These are phyloP conservation scores for Selenicereus undatus DNA, from an alignment of 148 eudicot genomes.

Conservation along the genomic window DNA sequence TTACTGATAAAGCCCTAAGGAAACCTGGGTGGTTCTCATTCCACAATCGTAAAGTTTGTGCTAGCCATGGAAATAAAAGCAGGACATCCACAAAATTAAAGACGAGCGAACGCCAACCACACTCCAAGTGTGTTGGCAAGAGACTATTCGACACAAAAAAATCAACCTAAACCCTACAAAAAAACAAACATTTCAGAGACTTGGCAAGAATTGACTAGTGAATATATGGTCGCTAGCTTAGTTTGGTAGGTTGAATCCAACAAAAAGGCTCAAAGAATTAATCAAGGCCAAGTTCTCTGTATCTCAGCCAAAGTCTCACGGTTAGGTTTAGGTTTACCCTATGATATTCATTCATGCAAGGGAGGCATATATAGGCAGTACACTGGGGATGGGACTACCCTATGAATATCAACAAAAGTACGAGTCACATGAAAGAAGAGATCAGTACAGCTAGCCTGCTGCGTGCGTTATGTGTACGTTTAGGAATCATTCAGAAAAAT, in stretches of 20 bases:
- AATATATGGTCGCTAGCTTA: neutral
- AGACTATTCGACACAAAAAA: too few species aligned
- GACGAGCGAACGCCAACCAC: too few species aligned
- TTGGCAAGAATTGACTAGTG: neutral
- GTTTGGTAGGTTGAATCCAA: neutral
- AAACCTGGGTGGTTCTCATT: too few species aligned
- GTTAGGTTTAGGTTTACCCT: neutral
- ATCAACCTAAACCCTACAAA: too few species aligned
- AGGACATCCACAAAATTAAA: too few species aligned
- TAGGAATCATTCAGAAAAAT: neutral
- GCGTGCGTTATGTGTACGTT: neutral
- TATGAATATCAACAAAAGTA: neutral
- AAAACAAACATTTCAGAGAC: too few species aligned
- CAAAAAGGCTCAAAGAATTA: neutral
- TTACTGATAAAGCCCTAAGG: too few species aligned
- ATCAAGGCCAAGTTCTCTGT: neutral
- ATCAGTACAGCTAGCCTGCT: neutral
- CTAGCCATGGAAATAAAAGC: too few species aligned
- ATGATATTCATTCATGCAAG: neutral
- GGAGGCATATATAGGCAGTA: neutral
- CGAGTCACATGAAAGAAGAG: neutral
- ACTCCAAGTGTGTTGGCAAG: too few species aligned
- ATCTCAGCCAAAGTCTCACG: neutral
- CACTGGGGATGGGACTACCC: neutral
- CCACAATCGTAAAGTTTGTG: too few species aligned